Evolutionary conservation across 169 alveolate species (phyloP).

Genomic region (Plasmodium vinckei): DNA sequence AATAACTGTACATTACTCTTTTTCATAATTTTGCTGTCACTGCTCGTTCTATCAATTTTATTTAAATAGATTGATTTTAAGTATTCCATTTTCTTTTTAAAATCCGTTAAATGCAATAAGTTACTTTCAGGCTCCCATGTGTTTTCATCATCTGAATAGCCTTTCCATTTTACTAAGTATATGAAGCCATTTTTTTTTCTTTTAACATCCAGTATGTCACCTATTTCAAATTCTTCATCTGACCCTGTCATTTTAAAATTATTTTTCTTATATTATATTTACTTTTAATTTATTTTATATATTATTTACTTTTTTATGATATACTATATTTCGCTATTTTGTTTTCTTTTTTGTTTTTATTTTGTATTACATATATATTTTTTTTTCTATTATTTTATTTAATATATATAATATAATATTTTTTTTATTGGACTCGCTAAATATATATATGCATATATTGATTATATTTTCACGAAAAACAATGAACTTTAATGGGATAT

Average conservation of each 20-base stretch:
- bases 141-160: slow-evolving; percentile 84
- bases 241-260: slow-evolving; percentile 64
- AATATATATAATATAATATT: too few relatives aligned
- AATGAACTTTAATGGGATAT: too few relatives aligned
- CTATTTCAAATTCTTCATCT: slow-evolving; percentile 75
- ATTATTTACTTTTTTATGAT: background rate
- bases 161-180: slow-evolving; percentile 85
- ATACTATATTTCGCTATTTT: background rate
- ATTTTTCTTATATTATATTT: slow-evolving; percentile 6
- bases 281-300: background rate
- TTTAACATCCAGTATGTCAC: slow-evolving; percentile 65
- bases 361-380: too few relatives aligned
- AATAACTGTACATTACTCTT: slow-evolving; percentile 15
- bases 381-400: too few relatives aligned
- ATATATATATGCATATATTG: too few relatives aligned
- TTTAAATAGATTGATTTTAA: slow-evolving; percentile 44
- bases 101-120: slow-evolving; percentile 59
- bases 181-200: slow-evolving; percentile 65
- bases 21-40: slow-evolving; percentile 26
- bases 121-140: slow-evolving; percentile 88
- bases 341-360: too few relatives aligned
- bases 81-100: slow-evolving; percentile 67
- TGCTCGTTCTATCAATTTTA: slow-evolving; percentile 20
- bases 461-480: too few relatives aligned
- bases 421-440: too few relatives aligned